Evolutionary conservation across 108 stramenopile species (phyloP).

Genomic region (Fragilaria crotonensis): DNA sequence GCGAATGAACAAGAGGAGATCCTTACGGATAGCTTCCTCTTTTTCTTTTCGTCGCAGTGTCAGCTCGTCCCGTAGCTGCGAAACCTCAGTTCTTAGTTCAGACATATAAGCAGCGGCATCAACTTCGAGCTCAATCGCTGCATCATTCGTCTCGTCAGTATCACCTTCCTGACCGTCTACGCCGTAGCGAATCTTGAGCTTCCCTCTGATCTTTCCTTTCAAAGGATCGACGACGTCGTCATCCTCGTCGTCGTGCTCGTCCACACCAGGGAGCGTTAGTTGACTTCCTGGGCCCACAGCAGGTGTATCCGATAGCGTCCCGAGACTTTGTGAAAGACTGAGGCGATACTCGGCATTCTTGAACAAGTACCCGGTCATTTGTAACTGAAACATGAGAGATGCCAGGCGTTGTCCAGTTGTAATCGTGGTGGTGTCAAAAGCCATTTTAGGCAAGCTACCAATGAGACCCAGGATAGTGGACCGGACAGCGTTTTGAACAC

Average conservation of each 20-base stretch:
- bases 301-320: conserved; percentile 13
- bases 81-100: conserved; percentile 79
- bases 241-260: conserved; percentile 22
- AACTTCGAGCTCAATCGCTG: conserved; percentile 71
- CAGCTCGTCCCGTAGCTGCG: conserved; percentile 60
- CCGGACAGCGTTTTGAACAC: conserved; percentile 88
- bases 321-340: conserved; percentile 60
- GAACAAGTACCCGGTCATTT: conserved; percentile 98
- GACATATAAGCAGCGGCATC: conserved; percentile 91
- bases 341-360: conserved; percentile 94
- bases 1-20: conserved; percentile 88
- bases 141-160: conserved; percentile 1
- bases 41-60: conserved; percentile 42
- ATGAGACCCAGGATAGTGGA: conserved; percentile 84
- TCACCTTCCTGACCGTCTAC: conserved; percentile 3
- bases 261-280: conserved; percentile 21
- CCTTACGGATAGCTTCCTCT: conserved; percentile 78
- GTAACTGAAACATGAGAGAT: conserved; percentile 93
- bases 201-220: conserved; percentile 47
- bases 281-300: neutral
- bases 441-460: conserved; percentile 83
- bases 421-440: conserved; percentile 87
- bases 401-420: conserved; percentile 85
- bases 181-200: conserved; percentile 59
- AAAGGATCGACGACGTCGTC: conserved; percentile 31